Evolutionary conservation across 208 protist genomes (phyloP), one percentile per base, ranked within the genome.

Genomic region (Crithidia mellificae): DNA sequence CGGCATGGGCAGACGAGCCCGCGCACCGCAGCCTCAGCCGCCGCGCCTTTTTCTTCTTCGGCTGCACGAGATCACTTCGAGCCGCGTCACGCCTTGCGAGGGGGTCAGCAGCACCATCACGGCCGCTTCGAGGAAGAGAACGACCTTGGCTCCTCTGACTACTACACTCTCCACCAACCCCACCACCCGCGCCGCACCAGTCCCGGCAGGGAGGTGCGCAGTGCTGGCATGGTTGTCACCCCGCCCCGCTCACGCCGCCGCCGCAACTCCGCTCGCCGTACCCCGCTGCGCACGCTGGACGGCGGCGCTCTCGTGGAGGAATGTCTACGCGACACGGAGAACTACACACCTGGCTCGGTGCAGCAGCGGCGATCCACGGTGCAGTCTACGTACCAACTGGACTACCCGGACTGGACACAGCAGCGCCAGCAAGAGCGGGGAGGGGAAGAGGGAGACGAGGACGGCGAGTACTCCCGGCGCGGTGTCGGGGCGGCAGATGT

Each of bases 231-330:
- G n/a, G n/a, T n/a, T n/a, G n/a, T n/a, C n/a, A n/a, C n/a, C n/a
- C n/a, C n/a, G n/a, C n/a, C n/a, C n/a, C n/a, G n/a, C 17, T 27
- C 27, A 38, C 54, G 20, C 20, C 22, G 29, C 2, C 27, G 32
- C 2, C 46, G 44, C 19, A 25, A 34, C 8, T 65, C 59, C 4
- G 8, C 59, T 11, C 46, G 30, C 27, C 44, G 44, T 22, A 30
- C 29, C 0, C 46, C 59, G 9, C 11, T 55, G 32, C 44, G 32
- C 12, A 2, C 24, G 11, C 15, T 77, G 50, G 62, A 76, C 49
- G 70, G 63, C 41, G 55, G 49, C 29, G 70, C 55, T 12, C 54
- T 76, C 6, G 63, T 69, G 20, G 62, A 70, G 24, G 56, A 76
- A 49, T 65, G 54, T 17, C 27, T 76, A 22, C 56, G 49, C 17